A percentile compares a stretch with the other conserved stretches of the same genome.
Conservation (phyloP, 208 protist genomes). For the Trypanosoma rangeli region DNA sequence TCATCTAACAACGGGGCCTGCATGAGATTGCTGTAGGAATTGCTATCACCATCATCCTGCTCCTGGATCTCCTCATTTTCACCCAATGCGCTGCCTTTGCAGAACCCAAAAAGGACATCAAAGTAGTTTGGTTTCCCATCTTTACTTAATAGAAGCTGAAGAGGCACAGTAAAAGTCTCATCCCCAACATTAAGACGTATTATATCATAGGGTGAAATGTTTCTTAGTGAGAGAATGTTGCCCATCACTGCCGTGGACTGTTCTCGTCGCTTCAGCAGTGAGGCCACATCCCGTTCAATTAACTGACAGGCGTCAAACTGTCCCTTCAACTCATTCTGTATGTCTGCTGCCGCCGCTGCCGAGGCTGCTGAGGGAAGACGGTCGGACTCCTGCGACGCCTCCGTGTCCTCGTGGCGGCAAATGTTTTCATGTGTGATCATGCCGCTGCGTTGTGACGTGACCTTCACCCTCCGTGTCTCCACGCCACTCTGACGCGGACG, state of each 20-base stretch:
- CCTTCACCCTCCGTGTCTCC: not conserved
- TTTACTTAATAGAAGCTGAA: conserved; percentile 48
- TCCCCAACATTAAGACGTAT: conserved; percentile 82
- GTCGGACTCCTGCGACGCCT: not conserved
- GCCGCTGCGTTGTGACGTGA: not conserved
- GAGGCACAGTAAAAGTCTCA: conserved; percentile 71
- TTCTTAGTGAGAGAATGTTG: conserved; percentile 1
- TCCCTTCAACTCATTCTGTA: conserved; percentile 22
- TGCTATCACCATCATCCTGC: not conserved
- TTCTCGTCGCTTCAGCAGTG: conserved; percentile 24
- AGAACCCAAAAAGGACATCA: conserved; percentile 33
- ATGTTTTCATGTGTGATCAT: conserved; percentile 9
- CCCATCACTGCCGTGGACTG: conserved; percentile 8
- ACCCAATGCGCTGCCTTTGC: not conserved
- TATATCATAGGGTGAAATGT: conserved; percentile 26
- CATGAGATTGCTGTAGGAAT: not conserved
- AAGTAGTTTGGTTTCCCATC: conserved; percentile 36
- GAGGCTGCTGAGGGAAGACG: not conserved
- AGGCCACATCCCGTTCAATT: conserved; percentile 18
- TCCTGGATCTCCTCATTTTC: not conserved
- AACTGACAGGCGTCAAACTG: conserved; percentile 16
- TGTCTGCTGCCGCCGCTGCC: conserved; percentile 7
- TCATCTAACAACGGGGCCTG: conserved; percentile 49
- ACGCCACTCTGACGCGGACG: conserved; percentile 5
- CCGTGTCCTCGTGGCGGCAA: not conserved